Percentiles rank a stretch among this genome's conserved stretches.
These are phyloP conservation scores for Cystobasidium sp. DNA, from an alignment of 1,284 basidiomycete genomes.

Conservation along the genomic window DNA sequence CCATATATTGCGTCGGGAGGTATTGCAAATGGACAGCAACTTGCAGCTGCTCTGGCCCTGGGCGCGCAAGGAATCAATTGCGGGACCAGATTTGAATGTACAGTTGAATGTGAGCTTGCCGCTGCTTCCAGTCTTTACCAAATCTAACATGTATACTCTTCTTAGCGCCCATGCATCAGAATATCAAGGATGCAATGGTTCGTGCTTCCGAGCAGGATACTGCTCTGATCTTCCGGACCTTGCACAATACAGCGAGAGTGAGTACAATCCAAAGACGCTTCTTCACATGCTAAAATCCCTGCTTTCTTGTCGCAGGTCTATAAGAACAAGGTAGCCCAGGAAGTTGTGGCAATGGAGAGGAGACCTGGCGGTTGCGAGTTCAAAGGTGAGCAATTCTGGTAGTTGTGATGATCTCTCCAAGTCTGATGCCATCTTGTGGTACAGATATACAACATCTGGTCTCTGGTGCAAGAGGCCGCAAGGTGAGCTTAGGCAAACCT, in stretches of 20 bases:
- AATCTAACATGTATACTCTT: slow-evolving; percentile 15
- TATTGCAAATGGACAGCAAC: slow-evolving; percentile 65
- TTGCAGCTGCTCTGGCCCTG: slow-evolving; percentile 78
- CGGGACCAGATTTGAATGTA: slow-evolving; percentile 79
- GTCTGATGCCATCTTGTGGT: not conserved
- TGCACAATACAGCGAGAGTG: slow-evolving; percentile 50
- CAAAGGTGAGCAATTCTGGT: slow-evolving; percentile 63
- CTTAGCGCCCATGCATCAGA: slow-evolving; percentile 69
- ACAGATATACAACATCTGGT: slow-evolving; percentile 31
- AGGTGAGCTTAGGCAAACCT: not conserved
- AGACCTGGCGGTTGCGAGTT: slow-evolving; percentile 85
- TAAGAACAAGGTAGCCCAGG: slow-evolving; percentile 78
- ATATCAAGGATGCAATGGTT: slow-evolving; percentile 88
- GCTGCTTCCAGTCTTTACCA: not conserved
- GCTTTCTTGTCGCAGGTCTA: slow-evolving; percentile 74
- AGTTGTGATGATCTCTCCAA: not conserved
- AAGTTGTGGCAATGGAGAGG: slow-evolving; percentile 80
- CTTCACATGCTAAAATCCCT: slow-evolving; percentile 70
- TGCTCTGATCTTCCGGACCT: slow-evolving; percentile 79
- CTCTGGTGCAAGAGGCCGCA: slow-evolving; percentile 12
- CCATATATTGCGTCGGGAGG: slow-evolving; percentile 80
- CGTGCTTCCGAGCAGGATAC: slow-evolving; percentile 76
- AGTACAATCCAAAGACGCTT: slow-evolving; percentile 52
- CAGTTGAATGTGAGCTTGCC: slow-evolving; percentile 45
- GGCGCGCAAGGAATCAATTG: slow-evolving; percentile 66